Evolutionary conservation across 305 asterid genomes (phyloP), one percentile per base, ranked within the genome.

Genomic region (Fraxinus latifolia): DNA sequence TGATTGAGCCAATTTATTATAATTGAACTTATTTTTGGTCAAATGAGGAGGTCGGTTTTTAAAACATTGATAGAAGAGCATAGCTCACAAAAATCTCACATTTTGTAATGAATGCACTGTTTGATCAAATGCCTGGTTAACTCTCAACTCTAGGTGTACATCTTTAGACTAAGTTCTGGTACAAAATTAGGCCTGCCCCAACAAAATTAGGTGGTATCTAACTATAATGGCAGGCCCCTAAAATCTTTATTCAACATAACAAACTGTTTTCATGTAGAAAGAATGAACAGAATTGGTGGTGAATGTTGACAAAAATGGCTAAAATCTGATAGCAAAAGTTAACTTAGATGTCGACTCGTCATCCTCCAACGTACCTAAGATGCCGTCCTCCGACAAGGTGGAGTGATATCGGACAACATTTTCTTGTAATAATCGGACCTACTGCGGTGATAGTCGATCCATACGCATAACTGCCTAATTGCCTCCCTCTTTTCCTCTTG

Each of bases 401-500:
- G 55, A 74, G 79, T 89, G 71, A 88, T 87, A 23, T 92, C 97
- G 21, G 91, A 76, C 80, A 91, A 25, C 83, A 87, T 81, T 74
- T 90, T 94, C 90, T 88, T 91, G 92, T 92, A 95, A 82, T 79
- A 91, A 78, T 94, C 98, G 0, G 95, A 90, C 0, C 91, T 91
- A 21, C 93, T 86, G 12, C 94, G 89, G 19, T 95, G 99, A 85
- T 93, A 92, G 83, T 95, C 99, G 39, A 94, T 93, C 97, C 95
- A 92, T 5, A 95, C 93, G 58, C 99, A 92, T 1, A 95, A 84
- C 82, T 95, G 99, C 79, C 98, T 90, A 34, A 95, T 95, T n/a
- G 99, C 98, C 86, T 95, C 99, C 80, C 94, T 87, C 70, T 95
- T 95, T 84, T 93, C 97, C 84, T 95, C 98, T 77, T 84, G 83